A percentile compares a stretch with the other conserved stretches of the same genome.
Evolutionary conservation across 2,329 filamentous ascomycete species (phyloP).

Genomic region (Raffaelea albimanens): DNA sequence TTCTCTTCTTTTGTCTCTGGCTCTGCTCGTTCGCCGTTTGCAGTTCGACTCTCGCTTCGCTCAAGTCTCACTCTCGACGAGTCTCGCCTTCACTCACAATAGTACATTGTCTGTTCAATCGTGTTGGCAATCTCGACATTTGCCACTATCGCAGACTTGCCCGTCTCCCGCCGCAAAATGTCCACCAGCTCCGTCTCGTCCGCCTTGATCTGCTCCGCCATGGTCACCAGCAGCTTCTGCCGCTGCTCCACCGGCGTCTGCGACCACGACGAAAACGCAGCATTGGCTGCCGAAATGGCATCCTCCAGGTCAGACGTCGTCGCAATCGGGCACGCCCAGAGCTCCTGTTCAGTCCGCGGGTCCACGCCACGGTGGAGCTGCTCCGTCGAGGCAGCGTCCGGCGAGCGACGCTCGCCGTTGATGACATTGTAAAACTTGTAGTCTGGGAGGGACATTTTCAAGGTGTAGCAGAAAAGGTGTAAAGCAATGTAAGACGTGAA

Average conservation of each 20-base stretch:
- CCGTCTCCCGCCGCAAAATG: constrained; percentile 37
- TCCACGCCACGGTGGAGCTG: constrained; percentile 27
- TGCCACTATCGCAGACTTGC: constrained; percentile 36
- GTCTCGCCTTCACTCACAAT: constrained; percentile 24
- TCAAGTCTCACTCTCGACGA: no score
- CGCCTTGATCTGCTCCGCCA: constrained; percentile 28
- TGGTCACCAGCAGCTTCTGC: constrained; percentile 26
- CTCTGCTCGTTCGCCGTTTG: no score
- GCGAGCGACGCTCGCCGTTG: constrained; percentile 27
- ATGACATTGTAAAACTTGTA: constrained; percentile 32
- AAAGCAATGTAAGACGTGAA: no score
- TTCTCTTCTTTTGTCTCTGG: no score
- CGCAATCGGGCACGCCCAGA: constrained; percentile 36
- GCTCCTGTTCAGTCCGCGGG: constrained; percentile 32
- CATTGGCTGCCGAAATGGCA: constrained; percentile 33
- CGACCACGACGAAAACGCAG: constrained; percentile 37
- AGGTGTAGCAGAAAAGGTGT: no score
- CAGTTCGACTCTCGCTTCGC: no score
- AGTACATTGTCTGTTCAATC: constrained; percentile 26
- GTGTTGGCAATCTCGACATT: constrained; percentile 27
- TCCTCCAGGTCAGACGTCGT: constrained; percentile 31
- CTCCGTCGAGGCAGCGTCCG: neutral
- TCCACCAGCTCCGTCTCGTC: constrained; percentile 32
- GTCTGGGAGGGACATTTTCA: constrained; percentile 8
- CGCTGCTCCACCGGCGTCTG: constrained; percentile 32